These are phyloP conservation scores for Cicer chorassanicum DNA, from an alignment of 306 rosid genomes.

Conservation along the genomic window DNA sequence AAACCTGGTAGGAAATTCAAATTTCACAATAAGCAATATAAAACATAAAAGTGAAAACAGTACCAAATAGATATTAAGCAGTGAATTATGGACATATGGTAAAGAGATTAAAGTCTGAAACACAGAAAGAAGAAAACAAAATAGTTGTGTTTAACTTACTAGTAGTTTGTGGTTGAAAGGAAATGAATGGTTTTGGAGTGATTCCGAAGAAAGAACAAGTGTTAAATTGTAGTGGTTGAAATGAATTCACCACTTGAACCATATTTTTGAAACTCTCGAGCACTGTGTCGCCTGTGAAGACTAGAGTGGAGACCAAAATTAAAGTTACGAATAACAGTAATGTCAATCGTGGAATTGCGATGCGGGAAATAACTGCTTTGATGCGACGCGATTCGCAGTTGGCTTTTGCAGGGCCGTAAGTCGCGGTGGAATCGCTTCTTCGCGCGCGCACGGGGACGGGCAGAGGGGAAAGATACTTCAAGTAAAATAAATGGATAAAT, in stretches of 20 bases:
- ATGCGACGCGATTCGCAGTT: too few relatives aligned
- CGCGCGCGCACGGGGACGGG: too few relatives aligned
- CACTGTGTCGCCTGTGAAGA: background rate
- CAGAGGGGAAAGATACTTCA: too few relatives aligned
- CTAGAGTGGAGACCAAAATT: too few relatives aligned
- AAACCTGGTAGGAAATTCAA: constrained; percentile 54
- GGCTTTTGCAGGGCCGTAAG: too few relatives aligned
- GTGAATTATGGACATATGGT: too few relatives aligned
- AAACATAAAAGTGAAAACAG: background rate
- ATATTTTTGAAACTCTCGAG: constrained; percentile 38
- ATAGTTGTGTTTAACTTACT: constrained; percentile 51
- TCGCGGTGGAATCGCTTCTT: too few relatives aligned
- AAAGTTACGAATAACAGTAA: too few relatives aligned
- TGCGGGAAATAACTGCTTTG: too few relatives aligned
- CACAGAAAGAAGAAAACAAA: constrained; percentile 9
- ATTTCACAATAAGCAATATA: background rate
- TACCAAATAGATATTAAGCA: background rate
- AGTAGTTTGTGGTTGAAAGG: constrained; percentile 50
- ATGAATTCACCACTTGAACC: constrained; percentile 51
- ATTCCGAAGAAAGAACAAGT: constrained; percentile 53
- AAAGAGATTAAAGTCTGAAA: constrained; percentile 12
- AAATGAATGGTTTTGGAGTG: constrained; percentile 45
- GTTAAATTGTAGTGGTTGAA: constrained; percentile 49
- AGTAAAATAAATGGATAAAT: too few relatives aligned
- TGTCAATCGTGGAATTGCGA: too few relatives aligned